These are phyloP conservation scores for Angophora floribunda DNA, from an alignment of 345 rosid species.

Conservation along the genomic window DNA sequence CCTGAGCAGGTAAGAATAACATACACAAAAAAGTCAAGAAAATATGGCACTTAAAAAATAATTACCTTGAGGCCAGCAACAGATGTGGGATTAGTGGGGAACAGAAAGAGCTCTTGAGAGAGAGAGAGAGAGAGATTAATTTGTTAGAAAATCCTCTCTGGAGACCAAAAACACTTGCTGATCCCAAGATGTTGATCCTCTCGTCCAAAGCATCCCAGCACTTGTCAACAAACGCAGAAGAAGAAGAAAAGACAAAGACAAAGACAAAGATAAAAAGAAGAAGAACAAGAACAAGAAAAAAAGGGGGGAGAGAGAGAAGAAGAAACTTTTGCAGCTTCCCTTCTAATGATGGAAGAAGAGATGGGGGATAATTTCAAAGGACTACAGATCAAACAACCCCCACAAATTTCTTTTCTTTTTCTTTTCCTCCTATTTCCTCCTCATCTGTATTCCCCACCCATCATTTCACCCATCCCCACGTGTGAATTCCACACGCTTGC, in stretches of 20 bases:
- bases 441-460: not conserved
- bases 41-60: not conserved
- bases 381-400: not conserved
- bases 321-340: not conserved
- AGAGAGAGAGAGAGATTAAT: not conserved
- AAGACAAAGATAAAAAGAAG: not conserved
- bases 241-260: not conserved
- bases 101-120: not conserved
- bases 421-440: not conserved
- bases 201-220: not conserved
- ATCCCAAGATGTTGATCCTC: not conserved
- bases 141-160: not conserved
- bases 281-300: not conserved
- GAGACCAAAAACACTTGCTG: not conserved
- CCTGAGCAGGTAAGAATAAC: not conserved
- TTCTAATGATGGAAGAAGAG: not conserved
- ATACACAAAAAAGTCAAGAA: not conserved
- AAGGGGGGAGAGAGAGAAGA: not conserved
- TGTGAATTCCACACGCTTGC: not conserved
- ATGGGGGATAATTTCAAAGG: not conserved
- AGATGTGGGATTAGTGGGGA: conserved; percentile 1
- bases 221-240: not conserved
- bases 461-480: not conserved
- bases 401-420: not conserved
- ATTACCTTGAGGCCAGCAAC: conserved; percentile 3